Evolutionary conservation across 805 yeast species (phyloP).

Genomic region (Debaryomyces hansenii): DNA sequence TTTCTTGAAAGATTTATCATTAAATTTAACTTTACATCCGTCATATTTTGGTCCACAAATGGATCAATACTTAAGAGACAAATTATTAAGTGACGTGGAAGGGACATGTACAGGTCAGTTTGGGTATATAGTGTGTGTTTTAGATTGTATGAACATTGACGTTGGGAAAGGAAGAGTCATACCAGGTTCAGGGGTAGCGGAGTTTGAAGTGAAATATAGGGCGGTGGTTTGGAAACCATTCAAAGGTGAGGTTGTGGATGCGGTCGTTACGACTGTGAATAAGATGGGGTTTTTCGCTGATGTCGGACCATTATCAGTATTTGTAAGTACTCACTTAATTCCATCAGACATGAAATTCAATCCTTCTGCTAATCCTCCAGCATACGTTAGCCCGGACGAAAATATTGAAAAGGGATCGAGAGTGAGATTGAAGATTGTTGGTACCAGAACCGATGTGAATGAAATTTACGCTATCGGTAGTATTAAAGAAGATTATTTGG

Average conservation of each 20-base stretch:
- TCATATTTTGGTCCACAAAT: conserved; percentile 97
- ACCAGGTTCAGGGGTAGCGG: conserved; percentile 92
- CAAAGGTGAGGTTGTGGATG: conserved; percentile 98
- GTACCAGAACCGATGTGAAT: conserved; percentile 96
- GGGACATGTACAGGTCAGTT: conserved; percentile 99
- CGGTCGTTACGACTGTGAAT: conserved; percentile 89
- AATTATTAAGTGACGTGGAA: conserved; percentile 91
- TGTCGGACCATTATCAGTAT: conserved; percentile 94
- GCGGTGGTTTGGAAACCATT: conserved; percentile 99
- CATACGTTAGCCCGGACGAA: conserved; percentile 93
- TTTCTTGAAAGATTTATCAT: conserved; percentile 77
- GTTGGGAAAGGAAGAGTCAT: conserved; percentile 92
- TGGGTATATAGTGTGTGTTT: conserved; percentile 94
- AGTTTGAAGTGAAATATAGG: conserved; percentile 91
- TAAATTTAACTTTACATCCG: conserved; percentile 92
- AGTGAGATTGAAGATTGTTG: conserved; percentile 92
- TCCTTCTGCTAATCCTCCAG: conserved; percentile 98
- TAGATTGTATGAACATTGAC: conserved; percentile 91
- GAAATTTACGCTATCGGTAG: conserved; percentile 97
- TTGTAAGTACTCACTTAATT: conserved; percentile 90
- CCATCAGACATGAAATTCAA: conserved; percentile 93
- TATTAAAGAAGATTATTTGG: conserved; percentile 95
- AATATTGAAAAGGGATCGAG: conserved; percentile 91
- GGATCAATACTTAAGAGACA: conserved; percentile 89
- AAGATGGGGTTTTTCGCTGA: conserved; percentile 97